These are phyloP conservation scores for Pyrenopolyporus hunteri DNA, from an alignment of 495 filamentous ascomycete species.

Conservation along the genomic window DNA sequence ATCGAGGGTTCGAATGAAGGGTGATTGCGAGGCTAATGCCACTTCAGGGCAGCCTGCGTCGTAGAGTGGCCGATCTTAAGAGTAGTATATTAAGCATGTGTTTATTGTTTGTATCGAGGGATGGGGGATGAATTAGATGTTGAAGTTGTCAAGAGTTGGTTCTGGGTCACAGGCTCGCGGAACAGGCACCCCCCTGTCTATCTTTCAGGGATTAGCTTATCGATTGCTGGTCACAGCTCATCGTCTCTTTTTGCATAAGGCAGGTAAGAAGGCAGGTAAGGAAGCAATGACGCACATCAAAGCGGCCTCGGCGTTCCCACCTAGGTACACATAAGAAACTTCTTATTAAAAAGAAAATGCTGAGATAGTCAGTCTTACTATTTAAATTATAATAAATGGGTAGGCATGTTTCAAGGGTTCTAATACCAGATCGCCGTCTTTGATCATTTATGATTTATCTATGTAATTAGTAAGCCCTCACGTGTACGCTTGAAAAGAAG, in stretches of 20 bases:
- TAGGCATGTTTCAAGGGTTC: too few species aligned
- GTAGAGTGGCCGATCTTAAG: background rate
- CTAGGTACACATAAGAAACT: too few species aligned
- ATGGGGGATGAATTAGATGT: background rate
- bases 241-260: too few species aligned
- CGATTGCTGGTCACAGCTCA: constrained; percentile 32
- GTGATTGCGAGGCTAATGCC: constrained; percentile 7
- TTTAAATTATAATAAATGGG: too few species aligned
- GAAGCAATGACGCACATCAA: constrained; percentile 10
- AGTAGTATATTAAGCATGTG: constrained; percentile 13
- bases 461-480: too few species aligned
- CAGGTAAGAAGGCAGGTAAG: background rate
- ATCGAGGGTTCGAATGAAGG: background rate
- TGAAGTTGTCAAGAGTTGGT: constrained; percentile 7
- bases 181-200: constrained; percentile 20
- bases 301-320: background rate
- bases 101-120: background rate
- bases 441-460: too few species aligned
- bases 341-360: too few species aligned
- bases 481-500: too few species aligned
- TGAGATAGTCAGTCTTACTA: too few species aligned
- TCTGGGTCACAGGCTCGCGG: too few species aligned
- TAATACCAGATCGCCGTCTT: too few species aligned
- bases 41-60: constrained; percentile 19
- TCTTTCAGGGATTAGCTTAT: constrained; percentile 23